phyloP scores from a whole-genome alignment of 1,284 basidiomycete species.

The Ustilago sp. region DNA sequence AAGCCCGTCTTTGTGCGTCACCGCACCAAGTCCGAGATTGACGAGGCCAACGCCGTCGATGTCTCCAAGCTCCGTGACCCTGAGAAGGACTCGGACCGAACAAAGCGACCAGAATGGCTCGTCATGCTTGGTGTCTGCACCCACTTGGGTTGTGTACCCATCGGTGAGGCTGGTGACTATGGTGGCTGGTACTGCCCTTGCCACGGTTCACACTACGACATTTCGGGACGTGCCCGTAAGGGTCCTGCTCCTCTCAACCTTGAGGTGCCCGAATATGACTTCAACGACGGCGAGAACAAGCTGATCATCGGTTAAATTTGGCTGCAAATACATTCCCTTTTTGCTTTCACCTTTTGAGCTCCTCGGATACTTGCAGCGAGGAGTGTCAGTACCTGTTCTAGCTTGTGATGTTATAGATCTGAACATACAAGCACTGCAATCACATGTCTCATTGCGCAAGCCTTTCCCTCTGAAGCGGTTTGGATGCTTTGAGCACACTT shows the following conservation, averaged over 20 bases:
- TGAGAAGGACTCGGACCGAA: constrained; percentile 85
- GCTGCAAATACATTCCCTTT: constrained; percentile 1
- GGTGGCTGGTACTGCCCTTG: constrained; percentile 79
- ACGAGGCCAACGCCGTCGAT: constrained; percentile 87
- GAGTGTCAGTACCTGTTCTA: background rate
- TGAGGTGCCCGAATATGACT: constrained; percentile 76
- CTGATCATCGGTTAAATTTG: constrained; percentile 83
- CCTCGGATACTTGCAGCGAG: constrained; percentile 2
- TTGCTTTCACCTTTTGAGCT: background rate
- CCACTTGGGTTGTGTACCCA: constrained; percentile 98
- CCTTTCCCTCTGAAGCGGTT: background rate
- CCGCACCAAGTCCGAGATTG: constrained; percentile 90
- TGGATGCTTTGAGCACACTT: background rate
- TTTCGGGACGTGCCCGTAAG: constrained; percentile 93
- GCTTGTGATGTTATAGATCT: constrained; percentile 10
- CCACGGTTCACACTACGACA: constrained; percentile 97
- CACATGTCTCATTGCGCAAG: background rate
- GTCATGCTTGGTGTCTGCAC: constrained; percentile 82
- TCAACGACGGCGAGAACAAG: constrained; percentile 72
- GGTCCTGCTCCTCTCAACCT: constrained; percentile 87
- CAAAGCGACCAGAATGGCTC: constrained; percentile 94
- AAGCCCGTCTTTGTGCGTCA: constrained; percentile 99
- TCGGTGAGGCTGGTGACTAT: constrained; percentile 93
- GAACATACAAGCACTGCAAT: constrained; percentile 9
- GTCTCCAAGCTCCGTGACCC: constrained; percentile 93